Conservation (phyloP, 1,284 basidiomycete species). For the Leucoagaricus sp. region DNA sequence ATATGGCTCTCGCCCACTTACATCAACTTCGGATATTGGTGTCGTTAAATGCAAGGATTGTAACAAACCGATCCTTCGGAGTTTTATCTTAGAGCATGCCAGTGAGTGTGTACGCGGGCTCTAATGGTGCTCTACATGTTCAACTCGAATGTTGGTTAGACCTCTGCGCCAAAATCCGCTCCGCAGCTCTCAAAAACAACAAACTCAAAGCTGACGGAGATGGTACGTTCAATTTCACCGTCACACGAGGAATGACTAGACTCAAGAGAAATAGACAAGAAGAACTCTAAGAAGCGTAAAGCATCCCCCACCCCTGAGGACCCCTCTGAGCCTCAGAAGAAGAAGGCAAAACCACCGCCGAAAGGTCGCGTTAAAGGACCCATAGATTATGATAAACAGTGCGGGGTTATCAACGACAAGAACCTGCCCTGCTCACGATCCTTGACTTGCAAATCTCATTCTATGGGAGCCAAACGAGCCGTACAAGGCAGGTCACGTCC, state of each 20-base stretch:
- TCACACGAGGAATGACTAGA: not conserved
- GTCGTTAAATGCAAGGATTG: constrained; percentile 80
- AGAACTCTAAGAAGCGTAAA: constrained; percentile 70
- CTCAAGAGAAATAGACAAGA: constrained; percentile 6
- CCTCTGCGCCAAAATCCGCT: constrained; percentile 62
- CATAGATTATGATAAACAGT: constrained; percentile 91
- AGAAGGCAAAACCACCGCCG: constrained; percentile 70
- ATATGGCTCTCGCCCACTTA: constrained; percentile 76
- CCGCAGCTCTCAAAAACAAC: constrained; percentile 52
- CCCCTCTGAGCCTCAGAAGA: constrained; percentile 62
- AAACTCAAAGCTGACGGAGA: constrained; percentile 53
- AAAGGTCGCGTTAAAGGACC: constrained; percentile 83
- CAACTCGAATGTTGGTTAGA: constrained; percentile 37
- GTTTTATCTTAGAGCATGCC: constrained; percentile 73
- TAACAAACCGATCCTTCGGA: constrained; percentile 73
- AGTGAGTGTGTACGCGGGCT: constrained; percentile 46
- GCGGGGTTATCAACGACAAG: constrained; percentile 98
- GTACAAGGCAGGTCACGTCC: constrained; percentile 84
- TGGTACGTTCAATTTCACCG: constrained; percentile 26
- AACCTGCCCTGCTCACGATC: constrained; percentile 92
- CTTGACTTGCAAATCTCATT: constrained; percentile 97
- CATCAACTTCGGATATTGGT: constrained; percentile 63
- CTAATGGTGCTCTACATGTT: not conserved
- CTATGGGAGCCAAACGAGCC: constrained; percentile 94
- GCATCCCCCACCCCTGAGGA: constrained; percentile 64